These are phyloP conservation scores for Penicillium pancosmium DNA, from an alignment of 495 filamentous ascomycete species.

Conservation along the genomic window DNA sequence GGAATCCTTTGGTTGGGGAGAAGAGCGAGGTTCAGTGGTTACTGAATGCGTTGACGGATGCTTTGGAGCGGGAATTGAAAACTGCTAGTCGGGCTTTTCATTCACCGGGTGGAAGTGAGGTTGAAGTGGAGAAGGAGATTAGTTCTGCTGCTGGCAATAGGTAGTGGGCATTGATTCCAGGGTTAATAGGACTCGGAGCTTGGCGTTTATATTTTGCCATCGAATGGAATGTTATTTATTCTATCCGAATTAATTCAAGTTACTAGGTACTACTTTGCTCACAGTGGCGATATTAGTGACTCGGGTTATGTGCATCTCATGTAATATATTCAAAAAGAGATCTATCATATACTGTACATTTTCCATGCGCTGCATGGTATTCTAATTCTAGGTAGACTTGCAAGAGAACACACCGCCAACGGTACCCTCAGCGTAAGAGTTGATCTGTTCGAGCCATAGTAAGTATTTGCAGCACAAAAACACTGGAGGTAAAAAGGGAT, in stretches of 20 bases:
- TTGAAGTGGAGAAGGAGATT: neutral
- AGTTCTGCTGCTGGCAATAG: neutral
- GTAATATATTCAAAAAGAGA: neutral
- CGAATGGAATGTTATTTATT: neutral
- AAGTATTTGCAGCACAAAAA: conserved; percentile 5
- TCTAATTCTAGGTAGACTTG: conserved; percentile 3
- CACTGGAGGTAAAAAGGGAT: neutral
- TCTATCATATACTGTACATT: conserved; percentile 3
- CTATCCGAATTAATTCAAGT: neutral
- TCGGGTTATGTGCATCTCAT: neutral
- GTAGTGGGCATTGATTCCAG: too few relatives aligned
- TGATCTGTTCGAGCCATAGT: conserved; percentile 25
- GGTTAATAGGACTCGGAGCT: too few relatives aligned
- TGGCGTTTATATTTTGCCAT: neutral
- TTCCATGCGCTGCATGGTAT: conserved; percentile 1
- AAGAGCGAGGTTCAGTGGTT: conserved; percentile 82
- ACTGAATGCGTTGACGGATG: conserved; percentile 61
- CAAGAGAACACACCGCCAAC: conserved; percentile 49
- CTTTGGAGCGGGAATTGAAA: conserved; percentile 56
- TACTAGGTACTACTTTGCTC: neutral
- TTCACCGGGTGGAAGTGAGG: conserved; percentile 7
- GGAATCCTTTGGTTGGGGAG: conserved; percentile 72
- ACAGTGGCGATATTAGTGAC: too few relatives aligned
- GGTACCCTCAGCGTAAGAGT: conserved; percentile 39
- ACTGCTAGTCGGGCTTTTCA: conserved; percentile 28